These are phyloP conservation scores for Panaeolus cyanescens DNA, from an alignment of 768 basidiomycete genomes.

Conservation along the genomic window DNA sequence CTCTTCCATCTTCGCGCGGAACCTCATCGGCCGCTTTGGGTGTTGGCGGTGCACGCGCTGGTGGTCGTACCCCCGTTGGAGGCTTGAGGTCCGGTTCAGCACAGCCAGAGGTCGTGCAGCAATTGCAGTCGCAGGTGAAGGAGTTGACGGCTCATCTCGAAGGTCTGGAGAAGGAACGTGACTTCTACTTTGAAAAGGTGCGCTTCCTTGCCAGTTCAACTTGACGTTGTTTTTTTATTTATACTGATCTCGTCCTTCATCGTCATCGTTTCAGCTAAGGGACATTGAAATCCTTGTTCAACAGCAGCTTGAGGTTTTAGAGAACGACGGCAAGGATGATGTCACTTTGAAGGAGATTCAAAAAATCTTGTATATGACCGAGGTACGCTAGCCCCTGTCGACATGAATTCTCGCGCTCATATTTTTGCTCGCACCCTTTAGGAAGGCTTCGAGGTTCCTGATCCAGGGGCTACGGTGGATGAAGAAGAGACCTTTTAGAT, in stretches of 20 bases:
- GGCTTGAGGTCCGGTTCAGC: conserved; percentile 71
- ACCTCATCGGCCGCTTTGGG: conserved; percentile 27
- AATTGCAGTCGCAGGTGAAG: conserved; percentile 73
- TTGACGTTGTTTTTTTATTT: background rate
- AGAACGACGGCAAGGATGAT: conserved; percentile 58
- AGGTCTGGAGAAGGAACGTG: conserved; percentile 94
- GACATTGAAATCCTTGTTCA: conserved; percentile 96
- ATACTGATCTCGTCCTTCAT: background rate
- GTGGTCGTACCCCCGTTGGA: conserved; percentile 73
- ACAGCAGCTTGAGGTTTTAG: conserved; percentile 66
- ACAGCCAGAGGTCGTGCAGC: conserved; percentile 65
- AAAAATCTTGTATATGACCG: conserved; percentile 91
- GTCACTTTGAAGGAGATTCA: conserved; percentile 76
- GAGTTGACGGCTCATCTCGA: conserved; percentile 85
- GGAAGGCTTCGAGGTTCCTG: conserved; percentile 95
- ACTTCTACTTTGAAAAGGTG: conserved; percentile 99
- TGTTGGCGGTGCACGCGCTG: conserved; percentile 42
- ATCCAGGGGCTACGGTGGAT: conserved; percentile 52
- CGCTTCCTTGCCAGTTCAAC: conserved; percentile 15
- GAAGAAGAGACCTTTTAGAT: conserved; percentile 54
- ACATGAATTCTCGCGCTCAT: background rate
- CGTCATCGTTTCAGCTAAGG: conserved; percentile 61
- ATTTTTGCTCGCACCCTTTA: conserved; percentile 28
- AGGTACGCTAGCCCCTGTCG: conserved; percentile 54
- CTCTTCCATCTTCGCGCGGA: conserved; percentile 49